Evolutionary conservation across 208 protist genomes (phyloP), one percentile per base, ranked within the genome.

Genomic region (Wallacemonas sp.): DNA sequence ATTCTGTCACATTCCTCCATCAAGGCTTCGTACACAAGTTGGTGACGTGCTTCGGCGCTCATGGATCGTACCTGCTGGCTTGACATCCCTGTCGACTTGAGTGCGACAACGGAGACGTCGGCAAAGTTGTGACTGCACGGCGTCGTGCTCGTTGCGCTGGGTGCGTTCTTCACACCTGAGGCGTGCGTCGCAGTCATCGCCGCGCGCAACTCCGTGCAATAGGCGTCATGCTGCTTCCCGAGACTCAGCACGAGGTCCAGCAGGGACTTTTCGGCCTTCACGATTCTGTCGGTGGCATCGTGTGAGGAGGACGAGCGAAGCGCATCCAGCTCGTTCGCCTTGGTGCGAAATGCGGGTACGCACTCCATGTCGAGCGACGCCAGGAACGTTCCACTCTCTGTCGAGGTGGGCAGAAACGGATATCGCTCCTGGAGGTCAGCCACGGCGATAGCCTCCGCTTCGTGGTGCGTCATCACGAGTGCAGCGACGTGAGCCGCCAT

Each of bases 391-490:
- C 68, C 73, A 48, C 24, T 61, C 30, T 61, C 73, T 16, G 68
- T 65, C 54, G 68, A 61, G n/a, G 60, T 47, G 16, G 70, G 70
- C 14, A 81, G 49, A 46, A 72, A 81, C 44, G 76, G 66, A 56
- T 74, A 81, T 2, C 76, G 76, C 48, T 78, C 76, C 26, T 47
- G 57, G 17, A 81, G 26, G 62, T 81, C 76, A 23, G 66, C 63
- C 16, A 48, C 65, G n/a, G 68, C 75, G 14, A 80, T 55, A 26
- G 54, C 56, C 14, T 39, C 43, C 24, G 62, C 44, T 29, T 52
- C 69, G 12, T 69, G 4, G 32, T 55, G 56, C 6, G 70, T 52
- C 19, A 30, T 38, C 16, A 70, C 57, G 46, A 74, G 68, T 6
- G 58, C 52, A 0, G 65, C 65, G 8, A 54, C 67, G 32, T 71